A percentile compares a stretch with the other conserved stretches of the same genome.
These are phyloP conservation scores for Vanrija pseudolonga DNA, from an alignment of 1,284 basidiomycete species.

Conservation along the genomic window DNA sequence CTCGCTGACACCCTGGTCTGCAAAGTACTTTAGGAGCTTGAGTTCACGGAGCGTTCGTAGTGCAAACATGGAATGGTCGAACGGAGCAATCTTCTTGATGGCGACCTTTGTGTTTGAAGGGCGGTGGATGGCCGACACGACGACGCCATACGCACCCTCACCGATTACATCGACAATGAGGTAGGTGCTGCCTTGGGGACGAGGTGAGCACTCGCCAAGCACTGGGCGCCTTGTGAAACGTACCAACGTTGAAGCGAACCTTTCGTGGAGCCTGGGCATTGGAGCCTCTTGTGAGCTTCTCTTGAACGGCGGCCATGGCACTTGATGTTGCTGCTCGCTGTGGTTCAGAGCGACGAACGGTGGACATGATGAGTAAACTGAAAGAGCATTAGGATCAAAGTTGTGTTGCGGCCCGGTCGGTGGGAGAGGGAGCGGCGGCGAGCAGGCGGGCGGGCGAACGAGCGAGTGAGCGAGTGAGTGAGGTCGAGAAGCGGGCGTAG, in stretches of 20 bases:
- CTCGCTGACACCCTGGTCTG: slow-evolving; percentile 84
- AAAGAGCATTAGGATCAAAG: too few relatives aligned
- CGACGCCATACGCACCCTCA: slow-evolving; percentile 74
- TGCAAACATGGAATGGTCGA: slow-evolving; percentile 90
- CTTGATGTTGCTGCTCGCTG: background rate
- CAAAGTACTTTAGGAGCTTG: slow-evolving; percentile 85
- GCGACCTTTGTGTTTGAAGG: slow-evolving; percentile 76
- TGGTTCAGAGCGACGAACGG: background rate
- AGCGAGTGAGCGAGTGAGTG: background rate
- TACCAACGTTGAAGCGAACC: slow-evolving; percentile 88
- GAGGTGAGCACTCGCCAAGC: background rate
- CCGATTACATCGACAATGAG: slow-evolving; percentile 90
- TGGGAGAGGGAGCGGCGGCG: background rate
- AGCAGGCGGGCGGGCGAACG: too few relatives aligned
- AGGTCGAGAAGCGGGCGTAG: background rate
- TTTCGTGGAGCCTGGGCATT: slow-evolving; percentile 65
- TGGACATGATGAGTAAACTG: background rate
- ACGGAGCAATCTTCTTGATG: slow-evolving; percentile 88
- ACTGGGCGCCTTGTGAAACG: slow-evolving; percentile 44
- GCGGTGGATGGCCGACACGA: slow-evolving; percentile 74
- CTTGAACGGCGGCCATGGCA: slow-evolving; percentile 16
- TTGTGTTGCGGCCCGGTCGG: background rate
- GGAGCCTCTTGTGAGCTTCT: slow-evolving; percentile 38
- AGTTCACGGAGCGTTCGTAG: slow-evolving; percentile 78
- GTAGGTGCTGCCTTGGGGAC: slow-evolving; percentile 57